Evolutionary conservation across 257 asterid genomes (phyloP).

Genomic region (Solanum medicagineum): DNA sequence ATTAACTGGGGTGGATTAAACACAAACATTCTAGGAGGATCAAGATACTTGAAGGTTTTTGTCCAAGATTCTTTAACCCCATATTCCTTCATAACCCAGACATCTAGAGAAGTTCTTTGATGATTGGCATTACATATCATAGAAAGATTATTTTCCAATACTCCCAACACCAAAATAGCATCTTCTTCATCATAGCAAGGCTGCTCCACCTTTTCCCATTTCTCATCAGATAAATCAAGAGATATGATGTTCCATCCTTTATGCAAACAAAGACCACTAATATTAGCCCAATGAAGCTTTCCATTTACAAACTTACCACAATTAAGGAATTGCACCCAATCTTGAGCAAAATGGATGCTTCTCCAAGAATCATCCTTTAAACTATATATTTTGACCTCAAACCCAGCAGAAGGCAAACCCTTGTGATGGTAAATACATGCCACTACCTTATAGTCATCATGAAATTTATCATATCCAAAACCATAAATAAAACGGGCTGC

Average conservation of each 20-base stretch:
- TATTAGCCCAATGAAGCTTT: conserved; percentile 13
- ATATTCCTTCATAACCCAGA: conserved; percentile 23
- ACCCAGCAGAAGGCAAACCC: not conserved
- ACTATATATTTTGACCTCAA: conserved; percentile 9
- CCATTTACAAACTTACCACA: conserved; percentile 8
- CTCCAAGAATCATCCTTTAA: conserved; percentile 11
- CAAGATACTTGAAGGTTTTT: conserved; percentile 12
- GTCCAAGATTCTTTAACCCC: conserved; percentile 20
- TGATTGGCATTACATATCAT: not conserved
- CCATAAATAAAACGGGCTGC: conserved; percentile 10
- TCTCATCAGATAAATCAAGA: not conserved
- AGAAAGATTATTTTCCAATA: conserved; percentile 1
- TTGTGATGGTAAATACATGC: conserved; percentile 1
- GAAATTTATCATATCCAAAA: conserved; percentile 31
- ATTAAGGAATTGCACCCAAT: not conserved
- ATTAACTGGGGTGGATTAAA: conserved; percentile 12
- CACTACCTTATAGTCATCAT: conserved; percentile 28
- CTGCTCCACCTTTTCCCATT: not conserved
- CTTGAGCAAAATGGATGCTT: not conserved
- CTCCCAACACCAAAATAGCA: not conserved
- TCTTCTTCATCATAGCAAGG: not conserved
- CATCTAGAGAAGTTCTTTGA: not conserved
- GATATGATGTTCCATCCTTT: conserved; percentile 2
- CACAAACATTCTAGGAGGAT: not conserved
- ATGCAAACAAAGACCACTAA: not conserved